Conservation (phyloP, 768 basidiomycete species). For the Phylloporus scabripes region DNA sequence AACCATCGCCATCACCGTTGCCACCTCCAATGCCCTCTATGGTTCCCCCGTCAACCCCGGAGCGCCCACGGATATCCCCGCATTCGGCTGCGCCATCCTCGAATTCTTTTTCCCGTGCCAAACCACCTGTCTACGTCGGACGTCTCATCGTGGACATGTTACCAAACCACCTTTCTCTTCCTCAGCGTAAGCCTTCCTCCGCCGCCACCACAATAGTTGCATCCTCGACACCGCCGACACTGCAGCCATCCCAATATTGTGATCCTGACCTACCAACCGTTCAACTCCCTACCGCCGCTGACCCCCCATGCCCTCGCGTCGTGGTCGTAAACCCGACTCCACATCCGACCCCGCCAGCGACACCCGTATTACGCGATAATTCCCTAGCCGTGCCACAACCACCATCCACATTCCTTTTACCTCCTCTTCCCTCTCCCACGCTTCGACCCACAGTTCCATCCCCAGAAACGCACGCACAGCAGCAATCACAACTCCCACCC, state of each 20-base stretch:
- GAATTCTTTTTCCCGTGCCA: slow-evolving; percentile 14
- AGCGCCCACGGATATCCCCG: slow-evolving; percentile 26
- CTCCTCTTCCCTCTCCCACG: slow-evolving; percentile 26
- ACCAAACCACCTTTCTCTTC: slow-evolving; percentile 35
- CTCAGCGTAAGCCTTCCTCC: slow-evolving; percentile 11
- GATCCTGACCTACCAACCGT: slow-evolving; percentile 24
- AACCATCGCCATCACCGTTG: slow-evolving; percentile 25
- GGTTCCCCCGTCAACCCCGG: slow-evolving; percentile 24
- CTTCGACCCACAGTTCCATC: slow-evolving; percentile 8
- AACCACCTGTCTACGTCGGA: slow-evolving; percentile 33
- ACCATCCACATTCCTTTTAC: slow-evolving; percentile 25
- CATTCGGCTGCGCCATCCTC: slow-evolving; percentile 11
- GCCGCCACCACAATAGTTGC: background rate
- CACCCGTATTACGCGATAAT: slow-evolving; percentile 41
- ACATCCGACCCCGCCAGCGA: slow-evolving; percentile 72
- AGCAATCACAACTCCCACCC: slow-evolving; percentile 20
- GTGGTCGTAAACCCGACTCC: slow-evolving; percentile 74
- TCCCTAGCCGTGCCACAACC: slow-evolving; percentile 21
- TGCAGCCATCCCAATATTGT: slow-evolving; percentile 9
- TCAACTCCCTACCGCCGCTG: slow-evolving; percentile 21
- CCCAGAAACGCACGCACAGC: background rate
- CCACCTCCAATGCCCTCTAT: slow-evolving; percentile 15
- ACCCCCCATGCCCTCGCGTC: slow-evolving; percentile 45
- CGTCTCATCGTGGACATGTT: slow-evolving; percentile 57
- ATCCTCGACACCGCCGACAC: slow-evolving; percentile 4